Evolutionary conservation across 2,329 filamentous ascomycete species (phyloP), one percentile per base, ranked within the genome.

Genomic region (Aureobasidium musti): DNA sequence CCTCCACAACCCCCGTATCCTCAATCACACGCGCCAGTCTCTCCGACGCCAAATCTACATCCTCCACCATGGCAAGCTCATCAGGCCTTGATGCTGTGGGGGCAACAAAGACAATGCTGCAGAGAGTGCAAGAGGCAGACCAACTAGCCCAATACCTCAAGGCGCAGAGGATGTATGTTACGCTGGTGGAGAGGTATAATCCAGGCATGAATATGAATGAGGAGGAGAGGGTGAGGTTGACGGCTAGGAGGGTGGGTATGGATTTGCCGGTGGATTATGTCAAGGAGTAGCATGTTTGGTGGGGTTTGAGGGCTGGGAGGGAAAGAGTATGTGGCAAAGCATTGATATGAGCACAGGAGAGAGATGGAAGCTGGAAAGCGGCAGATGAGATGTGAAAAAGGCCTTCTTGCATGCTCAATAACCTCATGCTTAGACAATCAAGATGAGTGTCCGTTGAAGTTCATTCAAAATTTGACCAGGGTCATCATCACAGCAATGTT

Each of bases 121-220:
- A 70, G 72, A 73, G 69, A 69, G 57, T 71, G 59, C 74, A 79
- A n/a, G 78, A 91, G 71, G 89, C 87, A n/a, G 87, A 91, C 70
- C 92, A 98, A 77, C 87, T 92, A 71, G 79, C 92, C 30, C 84
- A 87, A 67, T 98, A 97, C 76, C 83, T 95, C 23, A 86, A 87
- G 72, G 89, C 93, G n/a, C 95, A 99, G 81, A 84, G 93, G 63
- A 86, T 86, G 75, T 97, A 98, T 77, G 85, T 87, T 30, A 89
- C 87, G 19, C 80, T 98, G 50, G 77, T 98, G 43, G 93, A 97
- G 79, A 85, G 93, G 72, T 98, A 99, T 79, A 98, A 98, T 77
- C 92, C 92, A 0, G 92, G 93, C 21, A 91, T 96, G 87, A 86
- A 87, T 71, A 91, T 97, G 89, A 87, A 90, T 71, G 89, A 96